These are phyloP conservation scores for Amylostereum areolatum DNA, from an alignment of 1,284 basidiomycete genomes.

Conservation along the genomic window DNA sequence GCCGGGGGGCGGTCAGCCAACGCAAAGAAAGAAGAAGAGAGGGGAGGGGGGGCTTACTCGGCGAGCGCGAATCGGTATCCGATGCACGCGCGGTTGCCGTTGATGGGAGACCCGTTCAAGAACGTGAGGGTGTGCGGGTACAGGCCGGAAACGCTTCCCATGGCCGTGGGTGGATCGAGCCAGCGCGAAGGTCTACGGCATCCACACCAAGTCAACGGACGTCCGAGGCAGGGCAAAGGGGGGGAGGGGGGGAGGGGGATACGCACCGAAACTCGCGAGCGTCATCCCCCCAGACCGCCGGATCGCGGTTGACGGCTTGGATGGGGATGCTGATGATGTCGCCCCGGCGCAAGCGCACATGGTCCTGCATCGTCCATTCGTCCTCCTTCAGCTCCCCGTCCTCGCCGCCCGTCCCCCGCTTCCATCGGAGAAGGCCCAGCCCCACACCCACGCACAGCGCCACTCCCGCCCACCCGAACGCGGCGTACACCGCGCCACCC, in stretches of 20 bases:
- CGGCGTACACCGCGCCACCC: neutral
- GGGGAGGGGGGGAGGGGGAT: neutral
- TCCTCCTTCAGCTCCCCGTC: conserved; percentile 17
- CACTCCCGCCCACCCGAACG: neutral
- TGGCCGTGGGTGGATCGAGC: conserved; percentile 32
- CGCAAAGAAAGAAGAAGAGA: conserved; percentile 3
- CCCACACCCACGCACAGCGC: neutral
- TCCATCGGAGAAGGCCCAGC: neutral
- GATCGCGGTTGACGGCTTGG: conserved; percentile 56
- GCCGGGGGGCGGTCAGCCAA: too few species aligned
- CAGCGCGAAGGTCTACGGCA: conserved; percentile 53
- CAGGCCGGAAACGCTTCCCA: conserved; percentile 48
- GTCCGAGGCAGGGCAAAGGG: conserved; percentile 15
- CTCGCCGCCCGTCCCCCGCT: neutral
- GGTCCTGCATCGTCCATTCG: conserved; percentile 26
- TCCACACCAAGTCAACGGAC: conserved; percentile 6
- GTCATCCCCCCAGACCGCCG: conserved; percentile 64
- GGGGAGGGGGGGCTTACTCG: conserved; percentile 39
- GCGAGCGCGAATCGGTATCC: conserved; percentile 67
- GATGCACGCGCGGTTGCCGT: conserved; percentile 64
- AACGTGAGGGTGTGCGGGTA: conserved; percentile 66
- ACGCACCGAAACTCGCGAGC: conserved; percentile 54
- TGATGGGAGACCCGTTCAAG: conserved; percentile 42
- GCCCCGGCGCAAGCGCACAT: conserved; percentile 44
- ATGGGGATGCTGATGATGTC: conserved; percentile 61